Conservation (phyloP, 2,329 filamentous ascomycete species). For the Aurifilum marmelostoma region DNA sequence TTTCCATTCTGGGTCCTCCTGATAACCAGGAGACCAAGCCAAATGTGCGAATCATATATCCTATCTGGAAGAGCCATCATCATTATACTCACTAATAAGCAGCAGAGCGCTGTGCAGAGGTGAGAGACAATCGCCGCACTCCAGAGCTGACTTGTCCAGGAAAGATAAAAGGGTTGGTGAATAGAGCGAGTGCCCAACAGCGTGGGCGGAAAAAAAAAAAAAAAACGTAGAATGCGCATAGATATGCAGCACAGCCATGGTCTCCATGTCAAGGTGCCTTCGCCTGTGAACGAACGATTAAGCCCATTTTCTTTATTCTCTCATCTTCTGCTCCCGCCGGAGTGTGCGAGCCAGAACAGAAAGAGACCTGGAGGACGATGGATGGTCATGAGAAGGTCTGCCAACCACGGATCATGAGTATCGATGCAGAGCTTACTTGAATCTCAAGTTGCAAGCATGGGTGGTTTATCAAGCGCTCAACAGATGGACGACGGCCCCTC, state of each 20-base stretch:
- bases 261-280: neutral
- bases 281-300: conserved; percentile 16
- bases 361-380: neutral
- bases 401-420: conserved; percentile 23
- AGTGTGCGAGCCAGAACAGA: neutral
- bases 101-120: neutral
- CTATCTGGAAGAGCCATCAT: conserved; percentile 6
- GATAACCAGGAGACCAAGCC: neutral
- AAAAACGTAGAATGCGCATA: conserved; percentile 1
- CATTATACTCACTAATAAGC: conserved; percentile 16
- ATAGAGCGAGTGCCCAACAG: neutral
- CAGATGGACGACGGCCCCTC: conserved; percentile 9
- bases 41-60: neutral
- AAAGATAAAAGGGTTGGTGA: neutral
- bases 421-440: conserved; percentile 29
- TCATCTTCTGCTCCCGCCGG: neutral
- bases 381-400: conserved; percentile 4
- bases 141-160: conserved; percentile 1
- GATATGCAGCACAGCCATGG: neutral
- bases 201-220: neutral
- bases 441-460: conserved; percentile 26
- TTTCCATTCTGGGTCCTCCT: neutral
- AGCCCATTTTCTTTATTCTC: neutral
- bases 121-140: neutral
- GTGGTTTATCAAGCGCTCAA: conserved; percentile 15